These are phyloP conservation scores for Hericium erinaceus DNA, from an alignment of 768 basidiomycete species.

Conservation along the genomic window DNA sequence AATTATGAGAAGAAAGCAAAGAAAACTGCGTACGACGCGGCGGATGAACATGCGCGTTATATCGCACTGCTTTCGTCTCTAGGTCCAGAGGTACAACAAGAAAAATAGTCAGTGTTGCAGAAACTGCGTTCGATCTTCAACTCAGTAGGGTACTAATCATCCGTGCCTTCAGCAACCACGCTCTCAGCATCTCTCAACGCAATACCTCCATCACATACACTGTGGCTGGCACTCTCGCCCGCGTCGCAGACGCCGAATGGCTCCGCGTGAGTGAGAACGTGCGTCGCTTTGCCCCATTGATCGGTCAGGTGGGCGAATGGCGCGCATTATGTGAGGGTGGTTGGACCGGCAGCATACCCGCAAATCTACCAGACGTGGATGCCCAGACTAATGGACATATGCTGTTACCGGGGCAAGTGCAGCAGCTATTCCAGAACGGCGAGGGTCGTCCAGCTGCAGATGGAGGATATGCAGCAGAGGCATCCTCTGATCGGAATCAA, in stretches of 20 bases:
- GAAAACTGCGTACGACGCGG: conserved; percentile 55
- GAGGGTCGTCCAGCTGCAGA: no score
- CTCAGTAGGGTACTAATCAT: background rate
- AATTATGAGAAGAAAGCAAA: conserved; percentile 74
- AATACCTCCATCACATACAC: conserved; percentile 49
- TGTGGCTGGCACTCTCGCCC: conserved; percentile 55
- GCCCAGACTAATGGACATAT: background rate
- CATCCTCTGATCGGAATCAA: no score
- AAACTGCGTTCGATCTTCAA: background rate
- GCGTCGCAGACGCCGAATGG: conserved; percentile 79
- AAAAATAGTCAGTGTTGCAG: conserved; percentile 54
- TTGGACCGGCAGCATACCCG: conserved; percentile 48
- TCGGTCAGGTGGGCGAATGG: conserved; percentile 70
- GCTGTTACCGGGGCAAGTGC: no score
- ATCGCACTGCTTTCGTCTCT: conserved; percentile 62
- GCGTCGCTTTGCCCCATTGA: conserved; percentile 51
- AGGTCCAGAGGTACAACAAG: conserved; percentile 72
- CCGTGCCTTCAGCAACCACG: conserved; percentile 49
- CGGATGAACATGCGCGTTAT: conserved; percentile 71
- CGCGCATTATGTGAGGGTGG: conserved; percentile 66
- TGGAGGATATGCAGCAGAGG: no score
- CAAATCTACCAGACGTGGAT: conserved; percentile 29
- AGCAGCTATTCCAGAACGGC: no score
- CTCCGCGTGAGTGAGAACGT: conserved; percentile 61
- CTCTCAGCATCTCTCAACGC: conserved; percentile 49